phyloP scores from a whole-genome alignment of 2,329 filamentous ascomycete species.

The Anthostomella pinea region DNA sequence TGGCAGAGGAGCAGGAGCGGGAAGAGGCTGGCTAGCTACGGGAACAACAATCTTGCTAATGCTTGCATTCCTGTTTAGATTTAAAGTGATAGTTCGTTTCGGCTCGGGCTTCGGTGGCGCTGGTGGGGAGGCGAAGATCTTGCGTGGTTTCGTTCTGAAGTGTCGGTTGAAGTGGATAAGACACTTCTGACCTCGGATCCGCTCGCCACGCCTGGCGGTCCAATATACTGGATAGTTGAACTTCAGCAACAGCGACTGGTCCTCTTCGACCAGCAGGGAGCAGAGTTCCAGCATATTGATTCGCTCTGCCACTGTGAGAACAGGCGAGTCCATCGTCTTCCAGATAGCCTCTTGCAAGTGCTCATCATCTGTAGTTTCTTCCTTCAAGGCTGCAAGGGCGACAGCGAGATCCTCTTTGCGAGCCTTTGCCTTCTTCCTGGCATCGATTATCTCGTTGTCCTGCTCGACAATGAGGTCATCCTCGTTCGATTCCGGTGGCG shows the following conservation, averaged over 20 bases:
- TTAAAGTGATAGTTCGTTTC: constrained; percentile 33
- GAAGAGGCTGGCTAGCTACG: constrained; percentile 8
- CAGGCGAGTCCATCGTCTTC: constrained; percentile 46
- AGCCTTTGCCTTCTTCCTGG: constrained; percentile 44
- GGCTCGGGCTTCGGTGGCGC: constrained; percentile 24
- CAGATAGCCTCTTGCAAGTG: constrained; percentile 46
- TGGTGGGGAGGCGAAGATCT: constrained; percentile 17
- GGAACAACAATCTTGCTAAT: constrained; percentile 15
- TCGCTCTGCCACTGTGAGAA: constrained; percentile 47
- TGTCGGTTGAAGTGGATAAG: constrained; percentile 25
- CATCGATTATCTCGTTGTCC: constrained; percentile 41
- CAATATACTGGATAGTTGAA: constrained; percentile 47
- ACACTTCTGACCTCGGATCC: constrained; percentile 21
- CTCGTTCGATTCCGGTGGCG: constrained; percentile 24
- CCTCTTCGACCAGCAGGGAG: constrained; percentile 47
- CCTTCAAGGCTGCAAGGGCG: constrained; percentile 46
- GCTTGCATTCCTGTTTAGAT: constrained; percentile 28
- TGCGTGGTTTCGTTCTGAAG: constrained; percentile 27
- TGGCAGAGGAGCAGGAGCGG: constrained; percentile 6
- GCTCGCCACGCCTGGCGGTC: constrained; percentile 33
- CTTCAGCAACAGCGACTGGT: constrained; percentile 43
- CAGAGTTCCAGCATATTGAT: constrained; percentile 51
- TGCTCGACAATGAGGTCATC: constrained; percentile 48
- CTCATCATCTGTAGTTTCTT: constrained; percentile 43
- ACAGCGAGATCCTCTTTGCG: constrained; percentile 47